phyloP scores from a whole-genome alignment of 345 rosid genomes.

The Arabidopsis suecica region DNA sequence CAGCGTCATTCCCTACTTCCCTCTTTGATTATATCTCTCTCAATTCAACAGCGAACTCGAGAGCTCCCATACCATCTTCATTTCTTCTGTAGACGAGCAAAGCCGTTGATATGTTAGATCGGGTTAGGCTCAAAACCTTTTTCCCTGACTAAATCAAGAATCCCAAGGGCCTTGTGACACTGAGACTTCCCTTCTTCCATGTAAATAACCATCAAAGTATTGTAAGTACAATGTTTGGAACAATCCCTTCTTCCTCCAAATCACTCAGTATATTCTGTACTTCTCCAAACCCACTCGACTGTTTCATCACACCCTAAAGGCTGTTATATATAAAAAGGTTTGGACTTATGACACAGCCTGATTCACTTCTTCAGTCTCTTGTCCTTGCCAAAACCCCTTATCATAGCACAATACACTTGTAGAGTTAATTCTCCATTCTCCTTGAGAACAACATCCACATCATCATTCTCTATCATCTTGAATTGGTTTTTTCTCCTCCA shows the following conservation, averaged over 20 bases:
- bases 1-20: slow-evolving; percentile 52
- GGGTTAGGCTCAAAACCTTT: slow-evolving; percentile 72
- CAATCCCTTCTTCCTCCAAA: slow-evolving; percentile 70
- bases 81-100: slow-evolving; percentile 73
- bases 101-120: slow-evolving; percentile 73
- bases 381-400: slow-evolving; percentile 74
- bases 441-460: slow-evolving; percentile 75
- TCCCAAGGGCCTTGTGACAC: slow-evolving; percentile 59
- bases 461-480: slow-evolving; percentile 67
- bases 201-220: slow-evolving; percentile 74
- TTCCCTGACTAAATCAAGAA: slow-evolving; percentile 64
- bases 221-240: slow-evolving; percentile 79
- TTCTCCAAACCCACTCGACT: slow-evolving; percentile 52
- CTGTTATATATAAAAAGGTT: slow-evolving; percentile 77
- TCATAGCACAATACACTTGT: slow-evolving; percentile 68
- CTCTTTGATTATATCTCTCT: slow-evolving; percentile 64
- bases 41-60: slow-evolving; percentile 67
- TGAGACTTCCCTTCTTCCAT: slow-evolving; percentile 58
- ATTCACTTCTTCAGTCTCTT: slow-evolving; percentile 60
- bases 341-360: slow-evolving; percentile 60
- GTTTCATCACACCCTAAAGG: slow-evolving; percentile 76
- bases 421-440: slow-evolving; percentile 69
- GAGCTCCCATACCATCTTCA: slow-evolving; percentile 85
- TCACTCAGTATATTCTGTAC: slow-evolving; percentile 63
- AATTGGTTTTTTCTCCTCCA: slow-evolving; percentile 41